These are phyloP conservation scores for Suillus tomentosus DNA, from an alignment of 768 basidiomycete species.

Conservation along the genomic window DNA sequence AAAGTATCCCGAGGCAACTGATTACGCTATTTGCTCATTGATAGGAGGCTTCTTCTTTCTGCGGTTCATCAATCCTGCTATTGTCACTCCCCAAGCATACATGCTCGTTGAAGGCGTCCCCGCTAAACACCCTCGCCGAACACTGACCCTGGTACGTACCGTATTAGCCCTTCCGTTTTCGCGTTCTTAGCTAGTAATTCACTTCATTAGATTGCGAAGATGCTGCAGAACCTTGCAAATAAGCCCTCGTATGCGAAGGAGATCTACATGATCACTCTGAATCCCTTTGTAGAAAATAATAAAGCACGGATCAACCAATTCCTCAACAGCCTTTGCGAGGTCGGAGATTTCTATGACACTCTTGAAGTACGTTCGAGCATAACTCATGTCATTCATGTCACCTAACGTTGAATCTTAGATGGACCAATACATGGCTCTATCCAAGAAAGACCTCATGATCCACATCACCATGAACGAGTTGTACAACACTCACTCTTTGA, in stretches of 20 bases:
- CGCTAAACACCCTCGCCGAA: conserved; percentile 95
- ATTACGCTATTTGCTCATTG: conserved; percentile 96
- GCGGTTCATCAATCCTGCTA: conserved; percentile 98
- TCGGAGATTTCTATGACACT: conserved; percentile 98
- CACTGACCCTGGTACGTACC: conserved; percentile 75
- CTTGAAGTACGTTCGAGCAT: conserved; percentile 68
- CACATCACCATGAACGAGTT: conserved; percentile 98
- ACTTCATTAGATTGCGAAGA: conserved; percentile 86
- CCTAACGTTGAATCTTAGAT: conserved; percentile 55
- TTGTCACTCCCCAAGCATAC: conserved; percentile 98
- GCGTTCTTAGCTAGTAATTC: not conserved
- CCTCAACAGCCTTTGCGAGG: conserved; percentile 95
- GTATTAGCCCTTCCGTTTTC: not conserved
- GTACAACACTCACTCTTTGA: conserved; percentile 97
- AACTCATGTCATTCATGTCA: not conserved
- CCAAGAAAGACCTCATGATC: conserved; percentile 98
- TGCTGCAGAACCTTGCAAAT: conserved; percentile 99
- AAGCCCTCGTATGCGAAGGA: conserved; percentile 98
- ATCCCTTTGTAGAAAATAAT: conserved; percentile 99
- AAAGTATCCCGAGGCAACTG: conserved; percentile 98
- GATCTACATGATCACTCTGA: conserved; percentile 97
- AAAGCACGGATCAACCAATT: conserved; percentile 98
- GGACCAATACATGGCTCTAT: conserved; percentile 99
- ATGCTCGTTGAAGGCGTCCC: conserved; percentile 99
- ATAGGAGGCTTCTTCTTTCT: conserved; percentile 99